Percentiles rank a stretch among this genome's conserved stretches.
Conservation (phyloP, 2,329 filamentous ascomycete genomes). For the Cladosporium colombiae region DNA sequence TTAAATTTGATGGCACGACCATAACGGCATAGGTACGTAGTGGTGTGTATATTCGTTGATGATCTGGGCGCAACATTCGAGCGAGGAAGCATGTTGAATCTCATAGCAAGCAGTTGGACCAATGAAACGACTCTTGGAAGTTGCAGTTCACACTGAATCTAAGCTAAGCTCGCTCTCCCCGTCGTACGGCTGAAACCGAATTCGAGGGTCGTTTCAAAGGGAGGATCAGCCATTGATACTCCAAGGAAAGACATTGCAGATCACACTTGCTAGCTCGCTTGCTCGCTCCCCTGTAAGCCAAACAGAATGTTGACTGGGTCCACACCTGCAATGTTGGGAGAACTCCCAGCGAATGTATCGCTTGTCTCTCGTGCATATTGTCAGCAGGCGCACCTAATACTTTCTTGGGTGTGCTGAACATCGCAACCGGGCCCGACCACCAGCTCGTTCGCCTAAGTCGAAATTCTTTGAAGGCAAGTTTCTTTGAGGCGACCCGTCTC, state of each 20-base stretch:
- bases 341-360: neutral
- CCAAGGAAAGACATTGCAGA: neutral
- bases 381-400: too few relatives aligned
- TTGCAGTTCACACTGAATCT: neutral
- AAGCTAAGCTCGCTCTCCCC: neutral
- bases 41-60: neutral
- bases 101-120: neutral
- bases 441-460: neutral
- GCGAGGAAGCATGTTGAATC: too few relatives aligned
- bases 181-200: neutral
- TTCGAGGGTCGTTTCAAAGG: neutral
- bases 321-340: neutral
- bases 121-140: neutral
- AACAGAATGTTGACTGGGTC: neutral
- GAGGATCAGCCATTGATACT: neutral
- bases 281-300: neutral
- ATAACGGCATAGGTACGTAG: constrained; percentile 15
- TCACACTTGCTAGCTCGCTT: neutral
- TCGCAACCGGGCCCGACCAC: neutral
- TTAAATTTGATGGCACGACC: constrained; percentile 25
- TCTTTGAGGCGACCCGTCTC: neutral
- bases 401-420: neutral
- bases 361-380: neutral
- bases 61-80: too few relatives aligned
- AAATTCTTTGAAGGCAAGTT: neutral